Base-by-base conservation (phyloP, 768 basidiomycete species). In the Macrocybe gigantea region DNA sequence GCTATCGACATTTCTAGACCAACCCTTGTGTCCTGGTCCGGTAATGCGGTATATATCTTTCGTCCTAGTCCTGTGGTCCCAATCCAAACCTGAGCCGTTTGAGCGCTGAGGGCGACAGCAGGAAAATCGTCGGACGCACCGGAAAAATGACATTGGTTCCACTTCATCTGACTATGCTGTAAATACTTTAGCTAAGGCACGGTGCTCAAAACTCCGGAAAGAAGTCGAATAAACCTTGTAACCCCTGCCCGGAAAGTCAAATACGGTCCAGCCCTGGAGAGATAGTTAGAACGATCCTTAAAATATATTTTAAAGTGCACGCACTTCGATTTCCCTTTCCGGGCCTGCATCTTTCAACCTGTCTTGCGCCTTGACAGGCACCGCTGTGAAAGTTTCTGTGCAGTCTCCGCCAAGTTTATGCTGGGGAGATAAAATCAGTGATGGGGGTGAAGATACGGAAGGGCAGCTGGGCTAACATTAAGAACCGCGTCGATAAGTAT, bases 391-490 rank as follows among this genome's bases (percentile, higher is more conserved):
- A 0, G 59, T 67, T 66, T 96, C 93, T 7, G 64, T 56, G 56
- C 80, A 71, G 63, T 96, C 93, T 9, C 81, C 93, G 33, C 93
- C 93, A 35, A 91, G 68, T 69, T 93, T 88, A 58, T 90, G 87
- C 88, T 90, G 15, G 37, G 42, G 59, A 38, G 54, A 51, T 13
- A 43, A 34, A 56, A 33, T 33, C 32, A 11, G 9, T n/a, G 33
- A 31, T 29, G 12, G 31, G 13, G 7, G 12, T 45, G 13, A 9
- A 36, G 31, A 49, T 37, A 41, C 39, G 30, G 47, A 39, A 43
- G n/a, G 14, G 13, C 15, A 29, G 47, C 38, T 29, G 8, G 48
- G 54, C 70, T 60, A 53, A 93, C 93, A 64, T 94, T 94, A 50
- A 97, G 72, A 3, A 97, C 89, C 1, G 91, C 91, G 55, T 95